Base-by-base conservation (phyloP, 2,329 filamentous ascomycete genomes). In the Phialophora expanda region DNA sequence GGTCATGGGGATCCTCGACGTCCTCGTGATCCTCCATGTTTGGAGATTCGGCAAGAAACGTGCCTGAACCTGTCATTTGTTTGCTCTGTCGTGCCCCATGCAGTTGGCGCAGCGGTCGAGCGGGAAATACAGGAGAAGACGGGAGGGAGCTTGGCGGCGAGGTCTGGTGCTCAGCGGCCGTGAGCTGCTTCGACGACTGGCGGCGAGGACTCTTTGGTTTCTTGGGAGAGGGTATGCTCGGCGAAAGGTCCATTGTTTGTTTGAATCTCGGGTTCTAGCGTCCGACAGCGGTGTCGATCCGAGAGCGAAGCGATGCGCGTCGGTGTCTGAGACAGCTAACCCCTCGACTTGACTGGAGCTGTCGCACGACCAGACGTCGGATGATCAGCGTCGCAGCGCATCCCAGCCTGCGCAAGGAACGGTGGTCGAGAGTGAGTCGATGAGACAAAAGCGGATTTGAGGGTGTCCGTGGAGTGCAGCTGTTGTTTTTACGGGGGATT, bases 1-100 rank as follows among this genome's bases (percentile, higher is more conserved):
- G 84, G 77, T 97, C 93, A 82, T 97, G 93, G 56, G 90, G 92
- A 79, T 93, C 89, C 70, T 85, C 81, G 34, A 64, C 34, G 57
- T 74, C 71, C 48, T 70, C 71, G 32, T 72, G 48, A 11, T 68
- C 62, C 38, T 64, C 66, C 34, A 63, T 57, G 6, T 66, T 53
- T 17, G 65, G 60, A 17, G 67, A 61, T 24, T 69, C 67, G 11
- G 65, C 56, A 30, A 67, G 61, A 46, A 69, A 67, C 20, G 65
- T 67, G 30, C 67, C 63, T 20, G 62, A 51, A 22, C 26, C 51
- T n/a, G 63, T 62, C 67, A 67, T 66, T 22, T 59, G 57, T 30
- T 34, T 61, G 12, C 58, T 58, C 44, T 54, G 4, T 14, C 38
- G 17, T n/a, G 41, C 46, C 44, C 48, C 61, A 62, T 64, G 41